Evolutionary conservation across 2,329 filamentous ascomycete species (phyloP), one percentile per base, ranked within the genome.

Genomic region (Acephala macrosclerotiorum): DNA sequence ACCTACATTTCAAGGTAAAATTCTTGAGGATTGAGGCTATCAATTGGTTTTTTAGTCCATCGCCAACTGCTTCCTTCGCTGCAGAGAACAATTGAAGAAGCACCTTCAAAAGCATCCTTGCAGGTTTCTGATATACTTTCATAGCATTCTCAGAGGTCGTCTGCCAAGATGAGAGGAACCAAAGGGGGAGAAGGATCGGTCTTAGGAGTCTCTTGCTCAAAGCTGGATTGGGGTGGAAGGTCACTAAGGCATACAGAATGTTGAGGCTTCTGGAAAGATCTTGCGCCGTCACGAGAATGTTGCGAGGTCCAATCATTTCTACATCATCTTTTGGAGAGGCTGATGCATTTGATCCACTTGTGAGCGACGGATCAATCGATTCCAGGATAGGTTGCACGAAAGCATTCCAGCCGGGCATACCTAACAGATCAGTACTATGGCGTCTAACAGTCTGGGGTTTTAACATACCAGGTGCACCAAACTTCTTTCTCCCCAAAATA

Each of bases 151-250:
- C 77, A 73, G 1, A 73, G 67, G 5, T 76, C 71, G 8, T 77
- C 71, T 4, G 79, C 70, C 8, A 87, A 5, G 84, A 85, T 0
- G 85, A 79, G 18, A 92, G 74, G 1, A 83, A 80, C 90, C 90
- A 93, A 0, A 93, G 78, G 1, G 89, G 84, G 4, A 88, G 76
- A 2, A 91, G 71, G 1, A 91, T 73, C 0, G 86, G 86, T 2
- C 80, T 79, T 2, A 92, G 76, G 0, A 93, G 79, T 59, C 90
- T 81, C 68, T 84, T 88, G 53, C 88, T 85, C 11, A 92, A 77
- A 0, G 88, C 88, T 0, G 89, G 87, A 63, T 91, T 89, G 0
- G 89, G 89, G 72, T 90, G 90, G 0, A 88, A 89, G 22, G 85
- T 80, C 1, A 89, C 75, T 1, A 93, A 77, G 0, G 83, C 80